These are phyloP conservation scores for Colletotrichum orbiculare DNA, from an alignment of 2,329 filamentous ascomycete genomes.

Conservation along the genomic window DNA sequence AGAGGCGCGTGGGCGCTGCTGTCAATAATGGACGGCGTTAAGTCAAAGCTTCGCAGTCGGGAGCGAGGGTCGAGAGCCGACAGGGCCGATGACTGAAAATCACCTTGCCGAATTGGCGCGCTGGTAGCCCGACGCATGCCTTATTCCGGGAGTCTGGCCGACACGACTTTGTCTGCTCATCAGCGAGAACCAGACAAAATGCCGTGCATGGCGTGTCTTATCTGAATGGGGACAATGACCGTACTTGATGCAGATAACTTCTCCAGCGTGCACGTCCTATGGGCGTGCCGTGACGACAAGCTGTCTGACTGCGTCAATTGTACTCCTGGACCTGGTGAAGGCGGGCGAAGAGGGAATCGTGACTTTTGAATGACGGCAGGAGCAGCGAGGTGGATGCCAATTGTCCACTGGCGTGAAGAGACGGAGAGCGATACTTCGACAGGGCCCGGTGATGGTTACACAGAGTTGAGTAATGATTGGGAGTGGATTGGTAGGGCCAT, in stretches of 20 bases:
- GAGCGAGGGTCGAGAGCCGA: constrained; percentile 16
- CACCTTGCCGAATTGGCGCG: constrained; percentile 10
- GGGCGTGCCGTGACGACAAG: no score
- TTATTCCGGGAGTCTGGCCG: constrained; percentile 14
- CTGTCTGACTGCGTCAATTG: no score
- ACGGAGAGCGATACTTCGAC: constrained; percentile 5
- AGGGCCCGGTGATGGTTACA: constrained; percentile 16
- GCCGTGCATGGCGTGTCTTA: constrained; percentile 24
- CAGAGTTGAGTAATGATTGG: constrained; percentile 11
- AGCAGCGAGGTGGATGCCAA: constrained; percentile 24
- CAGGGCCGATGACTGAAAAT: constrained; percentile 13
- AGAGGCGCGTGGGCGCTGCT: constrained; percentile 22
- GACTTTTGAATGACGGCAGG: constrained; percentile 16
- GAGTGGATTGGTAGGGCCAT: constrained; percentile 14
- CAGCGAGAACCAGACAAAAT: constrained; percentile 11
- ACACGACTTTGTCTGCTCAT: constrained; percentile 3
- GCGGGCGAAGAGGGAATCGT: no score
- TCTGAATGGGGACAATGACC: neutral
- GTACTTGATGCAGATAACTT: neutral
- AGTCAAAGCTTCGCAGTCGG: constrained; percentile 26
- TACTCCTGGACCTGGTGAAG: neutral
- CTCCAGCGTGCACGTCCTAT: no score
- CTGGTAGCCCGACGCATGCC: constrained; percentile 21
- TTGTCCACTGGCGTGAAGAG: constrained; percentile 18
- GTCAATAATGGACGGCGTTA: constrained; percentile 31